Base-by-base conservation (phyloP, 106 monocot genomes). In the Platanthera zijinensis region DNA sequence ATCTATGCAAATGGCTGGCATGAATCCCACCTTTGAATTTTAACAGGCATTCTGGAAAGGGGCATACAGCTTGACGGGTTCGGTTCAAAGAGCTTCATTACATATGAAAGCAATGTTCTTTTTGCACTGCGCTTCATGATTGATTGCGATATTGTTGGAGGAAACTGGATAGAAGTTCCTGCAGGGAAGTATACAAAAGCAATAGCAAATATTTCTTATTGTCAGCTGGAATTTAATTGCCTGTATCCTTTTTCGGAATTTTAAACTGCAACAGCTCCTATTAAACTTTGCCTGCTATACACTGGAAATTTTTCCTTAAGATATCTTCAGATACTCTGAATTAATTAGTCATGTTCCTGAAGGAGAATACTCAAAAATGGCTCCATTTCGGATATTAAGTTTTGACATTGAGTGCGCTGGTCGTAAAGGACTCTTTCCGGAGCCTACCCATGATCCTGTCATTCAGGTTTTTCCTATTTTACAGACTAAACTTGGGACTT, bases 401-500 rank as follows among this genome's bases (percentile, higher is more conserved):
- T 99, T 99, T 90, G 99, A 99, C 71, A 99, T 99, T 78, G 99
- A 99, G 76, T 99, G 99, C 86, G 99, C 99, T 68, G 94, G 99
- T 76, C 99, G 99, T 56, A 99, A 99, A 84, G 99, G 99, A 73
- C 90, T 80, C 72, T 99, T 99, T 77, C 99, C 94, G 32, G 99
- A 99, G 75, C 92, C 99, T 73, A 87, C 78, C 67, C 94, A 99
- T 88, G 99, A 99, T 88, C 94, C 99, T 72, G 92, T 99, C 77
- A 99, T 99, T 83, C 99, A 99, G 99, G 99, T 99, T 81, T 49
- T 53, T 76, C 73, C 61, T 47, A 32, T 32, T 53, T 76, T 69
- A 25, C 51, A 76, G 70, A 57, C 9, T 71, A 25, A 78, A 59
- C 4, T 21, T 61, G 22, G 30, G 51, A 69, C 22, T 77, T 30